phyloP scores from a whole-genome alignment of 441 rosid species.

The Pelargonium fulgidum region DNA sequence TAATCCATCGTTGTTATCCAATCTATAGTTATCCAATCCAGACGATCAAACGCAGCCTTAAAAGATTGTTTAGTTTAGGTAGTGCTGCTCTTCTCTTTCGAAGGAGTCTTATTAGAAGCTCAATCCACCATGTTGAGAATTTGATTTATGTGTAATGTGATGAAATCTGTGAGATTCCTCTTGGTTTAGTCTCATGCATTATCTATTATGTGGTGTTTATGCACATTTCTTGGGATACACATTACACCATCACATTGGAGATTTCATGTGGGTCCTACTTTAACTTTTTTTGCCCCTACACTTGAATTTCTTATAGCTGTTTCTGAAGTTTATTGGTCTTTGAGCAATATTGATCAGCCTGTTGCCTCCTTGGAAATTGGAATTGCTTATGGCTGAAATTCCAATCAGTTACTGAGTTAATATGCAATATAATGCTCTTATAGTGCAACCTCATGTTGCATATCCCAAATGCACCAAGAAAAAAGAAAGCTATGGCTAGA shows the following conservation, averaged over 20 bases:
- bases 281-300: not conserved
- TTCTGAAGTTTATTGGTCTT: not conserved
- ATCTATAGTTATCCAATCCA: too few species aligned
- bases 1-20: too few species aligned
- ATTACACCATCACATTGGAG: not conserved
- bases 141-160: not conserved
- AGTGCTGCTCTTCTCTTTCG: not conserved
- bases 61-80: not conserved
- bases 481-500: not conserved
- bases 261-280: not conserved
- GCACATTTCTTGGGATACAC: not conserved
- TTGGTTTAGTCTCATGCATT: not conserved
- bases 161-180: not conserved
- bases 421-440: not conserved
- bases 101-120: not conserved
- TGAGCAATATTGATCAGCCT: not conserved
- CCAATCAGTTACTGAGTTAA: not conserved
- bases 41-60: too few species aligned
- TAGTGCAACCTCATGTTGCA: not conserved
- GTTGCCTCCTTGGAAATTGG: not conserved
- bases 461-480: not conserved
- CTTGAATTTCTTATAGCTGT: not conserved
- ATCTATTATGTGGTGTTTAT: not conserved
- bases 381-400: not conserved
- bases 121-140: not conserved